Conservation (phyloP, 129 eudicot species). For the Sambucus nigra region DNA sequence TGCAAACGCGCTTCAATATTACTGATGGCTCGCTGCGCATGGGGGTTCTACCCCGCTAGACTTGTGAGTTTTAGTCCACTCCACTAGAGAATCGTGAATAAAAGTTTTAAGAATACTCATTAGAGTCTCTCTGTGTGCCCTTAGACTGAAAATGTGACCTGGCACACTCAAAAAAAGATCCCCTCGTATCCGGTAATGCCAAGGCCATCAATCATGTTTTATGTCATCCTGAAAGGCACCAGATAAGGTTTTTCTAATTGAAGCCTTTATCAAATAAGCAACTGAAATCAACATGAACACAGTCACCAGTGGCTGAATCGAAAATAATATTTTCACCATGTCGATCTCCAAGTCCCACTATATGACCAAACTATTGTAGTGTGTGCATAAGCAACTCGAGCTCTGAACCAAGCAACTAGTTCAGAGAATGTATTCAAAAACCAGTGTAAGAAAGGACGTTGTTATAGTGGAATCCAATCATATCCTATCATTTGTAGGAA, state of each 20-base stretch:
- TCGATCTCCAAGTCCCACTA: constrained; percentile 98
- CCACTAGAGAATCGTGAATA: constrained; percentile 93
- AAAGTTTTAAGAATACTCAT: constrained; percentile 98
- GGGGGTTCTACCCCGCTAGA: constrained; percentile 98
- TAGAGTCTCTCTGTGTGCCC: constrained; percentile 84
- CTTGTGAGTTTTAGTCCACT: constrained; percentile 96
- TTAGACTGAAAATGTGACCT: constrained; percentile 86
- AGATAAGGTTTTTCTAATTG: constrained; percentile 93
- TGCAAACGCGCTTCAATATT: constrained; percentile 88
- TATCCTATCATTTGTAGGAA: too few relatives aligned
- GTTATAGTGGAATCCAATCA: too few relatives aligned
- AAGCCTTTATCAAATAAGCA: constrained; percentile 97
- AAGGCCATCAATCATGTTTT: constrained; percentile 97
- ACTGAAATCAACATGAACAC: constrained; percentile 99
- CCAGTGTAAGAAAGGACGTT: too few relatives aligned
- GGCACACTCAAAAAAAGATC: constrained; percentile 76
- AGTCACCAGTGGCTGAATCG: constrained; percentile 98
- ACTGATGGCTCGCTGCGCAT: constrained; percentile 97
- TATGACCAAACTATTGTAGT: constrained; percentile 99
- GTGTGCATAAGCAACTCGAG: constrained; percentile 88
- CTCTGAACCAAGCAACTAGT: constrained; percentile 98
- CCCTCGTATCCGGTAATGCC: constrained; percentile 99
- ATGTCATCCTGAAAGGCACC: constrained; percentile 94
- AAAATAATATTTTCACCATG: constrained; percentile 98
- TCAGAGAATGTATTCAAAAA: constrained; percentile 92